Conservation (phyloP, 148 eudicot species). For the Limonium bicolor region DNA sequence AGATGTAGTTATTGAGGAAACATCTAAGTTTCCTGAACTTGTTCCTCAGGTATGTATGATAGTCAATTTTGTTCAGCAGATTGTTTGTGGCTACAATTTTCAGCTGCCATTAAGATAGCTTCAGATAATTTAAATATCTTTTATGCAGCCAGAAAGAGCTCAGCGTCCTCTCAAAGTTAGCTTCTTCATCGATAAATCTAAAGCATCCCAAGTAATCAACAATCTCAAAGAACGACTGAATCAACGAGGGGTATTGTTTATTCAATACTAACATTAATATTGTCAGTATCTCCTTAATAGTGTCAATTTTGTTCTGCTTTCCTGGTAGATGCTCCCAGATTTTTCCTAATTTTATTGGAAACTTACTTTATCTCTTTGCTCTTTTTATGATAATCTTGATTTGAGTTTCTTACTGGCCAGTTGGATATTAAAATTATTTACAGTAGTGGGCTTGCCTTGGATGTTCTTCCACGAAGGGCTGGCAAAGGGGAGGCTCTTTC, state of each 20-base stretch:
- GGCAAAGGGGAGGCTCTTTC: slow-evolving; percentile 55
- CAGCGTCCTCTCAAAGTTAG: slow-evolving; percentile 52
- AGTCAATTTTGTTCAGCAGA: neutral
- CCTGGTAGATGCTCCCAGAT: too few species aligned
- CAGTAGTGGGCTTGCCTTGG: slow-evolving; percentile 35
- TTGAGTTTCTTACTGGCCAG: slow-evolving; percentile 13
- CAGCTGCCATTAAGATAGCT: too few species aligned
- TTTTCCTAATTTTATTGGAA: neutral
- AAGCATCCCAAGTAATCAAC: slow-evolving; percentile 22
- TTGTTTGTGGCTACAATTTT: neutral
- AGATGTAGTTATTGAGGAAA: slow-evolving; percentile 29
- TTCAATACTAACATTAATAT: neutral
- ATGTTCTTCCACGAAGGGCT: slow-evolving; percentile 34
- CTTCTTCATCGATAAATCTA: slow-evolving; percentile 30
- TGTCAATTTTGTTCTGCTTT: too few species aligned
- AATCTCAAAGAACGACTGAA: slow-evolving; percentile 19
- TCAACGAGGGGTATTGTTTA: slow-evolving; percentile 27
- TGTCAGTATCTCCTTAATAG: too few species aligned
- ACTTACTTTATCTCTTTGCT: neutral
- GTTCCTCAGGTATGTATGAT: slow-evolving; percentile 25
- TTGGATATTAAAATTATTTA: slow-evolving; percentile 40
- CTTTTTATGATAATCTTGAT: neutral
- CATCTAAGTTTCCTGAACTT: slow-evolving; percentile 31
- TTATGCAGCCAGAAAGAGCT: slow-evolving; percentile 28
- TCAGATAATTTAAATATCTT: too few species aligned